Conservation (phyloP, 805 yeast species). For the Wickerhamiella lipophila region DNA sequence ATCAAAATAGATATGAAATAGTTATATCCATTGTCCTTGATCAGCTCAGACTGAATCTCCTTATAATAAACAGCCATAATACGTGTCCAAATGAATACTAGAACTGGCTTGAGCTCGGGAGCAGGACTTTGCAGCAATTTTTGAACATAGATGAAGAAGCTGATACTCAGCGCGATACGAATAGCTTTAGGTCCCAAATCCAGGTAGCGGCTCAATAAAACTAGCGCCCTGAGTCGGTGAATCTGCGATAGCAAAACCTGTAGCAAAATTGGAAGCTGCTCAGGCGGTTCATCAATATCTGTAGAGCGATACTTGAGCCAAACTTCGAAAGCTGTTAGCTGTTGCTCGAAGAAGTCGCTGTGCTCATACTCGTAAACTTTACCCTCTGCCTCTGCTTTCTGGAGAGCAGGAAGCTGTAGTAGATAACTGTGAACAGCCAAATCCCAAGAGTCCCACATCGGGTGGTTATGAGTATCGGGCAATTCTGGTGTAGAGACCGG, state of each 20-base stretch:
- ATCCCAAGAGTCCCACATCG: conserved; percentile 98
- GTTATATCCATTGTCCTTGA: conserved; percentile 80
- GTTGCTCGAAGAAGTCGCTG: conserved; percentile 91
- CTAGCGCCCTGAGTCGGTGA: conserved; percentile 80
- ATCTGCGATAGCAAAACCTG: conserved; percentile 91
- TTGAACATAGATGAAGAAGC: conserved; percentile 89
- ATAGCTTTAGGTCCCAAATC: conserved; percentile 99
- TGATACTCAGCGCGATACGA: conserved; percentile 78
- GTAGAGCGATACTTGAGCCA: conserved; percentile 84
- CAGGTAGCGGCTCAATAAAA: conserved; percentile 67
- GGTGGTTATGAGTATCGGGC: conserved; percentile 71
- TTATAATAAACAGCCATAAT: conserved; percentile 90
- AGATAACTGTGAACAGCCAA: conserved; percentile 90
- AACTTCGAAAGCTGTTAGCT: conserved; percentile 86
- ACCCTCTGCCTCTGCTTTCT: conserved; percentile 28
- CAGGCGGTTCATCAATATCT: conserved; percentile 75
- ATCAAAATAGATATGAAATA: conserved; percentile 75
- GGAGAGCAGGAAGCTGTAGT: conserved; percentile 33
- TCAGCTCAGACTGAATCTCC: conserved; percentile 80
- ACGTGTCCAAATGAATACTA: conserved; percentile 95
- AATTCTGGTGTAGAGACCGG: conserved; percentile 89
- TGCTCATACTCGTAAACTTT: conserved; percentile 53
- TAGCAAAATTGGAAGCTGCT: conserved; percentile 83
- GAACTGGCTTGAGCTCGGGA: conserved; percentile 82
- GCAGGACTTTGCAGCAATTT: conserved; percentile 89